A percentile compares a stretch with the other conserved stretches of the same genome.
Evolutionary conservation across 768 basidiomycete species (phyloP).

Genomic region (Polyporus arcularius): DNA sequence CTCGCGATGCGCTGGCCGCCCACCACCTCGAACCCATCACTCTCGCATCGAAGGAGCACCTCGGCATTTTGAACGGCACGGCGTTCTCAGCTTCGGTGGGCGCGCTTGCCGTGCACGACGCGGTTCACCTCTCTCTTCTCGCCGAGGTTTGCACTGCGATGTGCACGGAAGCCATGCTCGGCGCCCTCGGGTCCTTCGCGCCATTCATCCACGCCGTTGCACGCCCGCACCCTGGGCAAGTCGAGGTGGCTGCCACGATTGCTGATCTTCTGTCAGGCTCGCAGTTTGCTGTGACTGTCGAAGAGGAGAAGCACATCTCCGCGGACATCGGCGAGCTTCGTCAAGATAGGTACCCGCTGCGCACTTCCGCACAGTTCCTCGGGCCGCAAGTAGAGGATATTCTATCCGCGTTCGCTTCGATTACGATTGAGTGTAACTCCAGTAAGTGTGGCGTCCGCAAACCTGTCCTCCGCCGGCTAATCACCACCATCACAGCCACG

Average conservation of each 20-base stretch:
- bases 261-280: slow-evolving; percentile 69
- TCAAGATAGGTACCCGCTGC: slow-evolving; percentile 78
- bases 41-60: slow-evolving; percentile 74
- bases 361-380: slow-evolving; percentile 81
- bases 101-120: slow-evolving; percentile 70
- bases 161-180: slow-evolving; percentile 80
- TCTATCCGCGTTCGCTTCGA: slow-evolving; percentile 58
- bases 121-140: slow-evolving; percentile 64
- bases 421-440: slow-evolving; percentile 80
- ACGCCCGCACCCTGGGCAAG: slow-evolving; percentile 85
- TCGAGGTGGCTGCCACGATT: slow-evolving; percentile 73
- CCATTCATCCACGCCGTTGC: slow-evolving; percentile 76
- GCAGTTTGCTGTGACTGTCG: slow-evolving; percentile 61
- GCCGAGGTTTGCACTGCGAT: slow-evolving; percentile 79
- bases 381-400: slow-evolving; percentile 87
- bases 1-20: slow-evolving; percentile 55
- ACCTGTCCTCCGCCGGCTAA: neutral
- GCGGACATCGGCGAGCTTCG: slow-evolving; percentile 74
- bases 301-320: slow-evolving; percentile 70
- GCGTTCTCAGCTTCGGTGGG: slow-evolving; percentile 84
- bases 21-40: slow-evolving; percentile 66
- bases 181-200: slow-evolving; percentile 70
- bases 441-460: slow-evolving; percentile 46
- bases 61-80: slow-evolving; percentile 83
- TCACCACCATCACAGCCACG: slow-evolving; percentile 53